Percentiles rank a stretch among this genome's conserved stretches.
phyloP scores from a whole-genome alignment of 2,329 filamentous ascomycete species.

The Podosphaera fusca region DNA sequence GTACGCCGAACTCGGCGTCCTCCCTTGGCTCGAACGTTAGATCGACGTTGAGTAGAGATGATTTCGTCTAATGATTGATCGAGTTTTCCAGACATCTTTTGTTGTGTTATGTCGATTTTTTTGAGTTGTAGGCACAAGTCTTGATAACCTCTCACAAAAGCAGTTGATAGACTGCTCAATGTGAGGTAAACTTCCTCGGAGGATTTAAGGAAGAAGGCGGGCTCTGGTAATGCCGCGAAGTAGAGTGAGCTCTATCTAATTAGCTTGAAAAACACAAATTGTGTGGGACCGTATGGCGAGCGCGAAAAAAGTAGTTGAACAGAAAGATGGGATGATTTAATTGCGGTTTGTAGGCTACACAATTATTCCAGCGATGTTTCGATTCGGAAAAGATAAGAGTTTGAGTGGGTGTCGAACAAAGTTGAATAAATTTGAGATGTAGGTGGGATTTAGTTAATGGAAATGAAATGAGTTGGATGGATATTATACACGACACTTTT shows the following conservation, averaged over 20 bases:
- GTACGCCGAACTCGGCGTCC: slow-evolving; percentile 25
- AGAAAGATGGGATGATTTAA: background rate
- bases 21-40: slow-evolving; percentile 7
- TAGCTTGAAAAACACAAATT: background rate
- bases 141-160: background rate
- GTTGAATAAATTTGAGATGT: background rate
- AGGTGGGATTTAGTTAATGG: background rate
- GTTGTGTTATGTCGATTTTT: background rate
- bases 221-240: background rate
- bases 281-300: background rate
- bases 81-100: slow-evolving; percentile 34
- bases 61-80: slow-evolving; percentile 96
- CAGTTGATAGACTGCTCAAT: background rate
- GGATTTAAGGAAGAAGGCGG: background rate
- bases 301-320: background rate
- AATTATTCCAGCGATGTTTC: background rate
- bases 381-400: background rate
- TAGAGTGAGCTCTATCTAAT: background rate
- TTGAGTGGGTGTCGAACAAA: background rate
- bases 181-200: background rate
- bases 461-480: background rate
- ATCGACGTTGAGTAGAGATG: slow-evolving; percentile 44
- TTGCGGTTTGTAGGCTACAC: background rate
- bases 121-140: background rate
- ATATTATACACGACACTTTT: background rate